Conservation (phyloP, 768 basidiomycete species). For the Chiua virens region DNA sequence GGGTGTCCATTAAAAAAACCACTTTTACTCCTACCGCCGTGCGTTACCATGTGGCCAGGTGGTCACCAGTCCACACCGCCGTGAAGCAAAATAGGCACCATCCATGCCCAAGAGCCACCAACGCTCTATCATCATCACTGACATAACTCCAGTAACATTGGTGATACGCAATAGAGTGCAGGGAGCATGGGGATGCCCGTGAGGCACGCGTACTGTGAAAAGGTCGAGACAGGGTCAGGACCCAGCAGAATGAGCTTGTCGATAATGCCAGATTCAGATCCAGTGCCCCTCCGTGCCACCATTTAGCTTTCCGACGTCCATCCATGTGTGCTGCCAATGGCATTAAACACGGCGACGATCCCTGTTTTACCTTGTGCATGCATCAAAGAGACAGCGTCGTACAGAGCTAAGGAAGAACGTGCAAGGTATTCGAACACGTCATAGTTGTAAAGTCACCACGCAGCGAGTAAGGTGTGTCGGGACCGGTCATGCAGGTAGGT, state of each 20-base stretch:
- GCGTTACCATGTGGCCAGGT: constrained; percentile 96
- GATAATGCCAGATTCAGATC: constrained; percentile 96
- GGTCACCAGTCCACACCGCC: constrained; percentile 99
- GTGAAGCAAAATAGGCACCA: constrained; percentile 92
- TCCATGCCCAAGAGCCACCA: constrained; percentile 70
- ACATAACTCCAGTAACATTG: constrained; percentile 99
- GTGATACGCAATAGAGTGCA: constrained; percentile 92
- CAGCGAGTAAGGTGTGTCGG: constrained; percentile 72
- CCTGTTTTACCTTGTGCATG: constrained; percentile 88
- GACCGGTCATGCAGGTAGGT: constrained; percentile 84
- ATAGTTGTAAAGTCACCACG: constrained; percentile 91
- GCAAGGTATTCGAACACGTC: constrained; percentile 97
- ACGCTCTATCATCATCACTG: constrained; percentile 71
- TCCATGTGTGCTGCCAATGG: constrained; percentile 91
- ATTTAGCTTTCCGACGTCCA: constrained; percentile 69
- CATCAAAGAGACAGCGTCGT: constrained; percentile 89
- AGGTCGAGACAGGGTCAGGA: constrained; percentile 77
- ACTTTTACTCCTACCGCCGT: constrained; percentile 93
- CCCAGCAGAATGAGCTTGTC: constrained; percentile 94
- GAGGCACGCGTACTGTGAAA: constrained; percentile 80
- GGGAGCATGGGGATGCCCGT: constrained; percentile 90
- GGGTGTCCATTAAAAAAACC: constrained; percentile 83
- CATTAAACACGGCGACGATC: constrained; percentile 89
- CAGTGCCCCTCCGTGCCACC: constrained; percentile 86
- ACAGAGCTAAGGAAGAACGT: constrained; percentile 75